phyloP scores from a whole-genome alignment of 352 stramenopile species.

The Phytophthora rubi region DNA sequence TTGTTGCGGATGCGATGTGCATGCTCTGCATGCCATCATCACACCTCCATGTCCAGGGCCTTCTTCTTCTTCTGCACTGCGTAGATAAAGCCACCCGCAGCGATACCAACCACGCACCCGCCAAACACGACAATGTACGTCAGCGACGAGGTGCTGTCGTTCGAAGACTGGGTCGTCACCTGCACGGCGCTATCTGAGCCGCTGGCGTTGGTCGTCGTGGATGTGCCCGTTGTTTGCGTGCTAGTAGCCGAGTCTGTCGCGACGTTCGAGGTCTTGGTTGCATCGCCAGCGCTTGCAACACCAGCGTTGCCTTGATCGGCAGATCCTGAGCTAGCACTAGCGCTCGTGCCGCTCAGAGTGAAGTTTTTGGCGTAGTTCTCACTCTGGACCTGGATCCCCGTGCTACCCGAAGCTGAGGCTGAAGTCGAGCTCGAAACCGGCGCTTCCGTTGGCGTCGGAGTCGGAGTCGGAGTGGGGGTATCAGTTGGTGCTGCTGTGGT shows the following conservation, averaged over 20 bases:
- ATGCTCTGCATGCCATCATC: too few relatives aligned
- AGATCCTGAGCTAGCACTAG: slow-evolving; percentile 28
- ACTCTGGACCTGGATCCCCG: slow-evolving; percentile 27
- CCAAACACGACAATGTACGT: slow-evolving; percentile 44
- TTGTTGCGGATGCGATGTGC: too few relatives aligned
- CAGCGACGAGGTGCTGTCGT: slow-evolving; percentile 31
- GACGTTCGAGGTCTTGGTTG: slow-evolving; percentile 15
- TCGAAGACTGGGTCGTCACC: slow-evolving; percentile 60
- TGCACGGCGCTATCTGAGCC: slow-evolving; percentile 31
- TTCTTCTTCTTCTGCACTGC: slow-evolving; percentile 63
- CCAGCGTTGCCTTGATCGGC: slow-evolving; percentile 23
- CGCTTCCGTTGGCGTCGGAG: slow-evolving; percentile 34
- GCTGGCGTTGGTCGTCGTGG: slow-evolving; percentile 23
- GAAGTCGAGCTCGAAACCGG: slow-evolving; percentile 23
- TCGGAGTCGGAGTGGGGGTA: slow-evolving; percentile 30
- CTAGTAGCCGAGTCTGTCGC: slow-evolving; percentile 11
- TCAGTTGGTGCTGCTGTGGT: slow-evolving; percentile 28
- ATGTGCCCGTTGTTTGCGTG: slow-evolving; percentile 29
- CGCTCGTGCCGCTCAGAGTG: slow-evolving; percentile 31
- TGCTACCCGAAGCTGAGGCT: slow-evolving; percentile 15
- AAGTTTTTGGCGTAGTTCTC: slow-evolving; percentile 38
- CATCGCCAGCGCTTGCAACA: slow-evolving; percentile 22
- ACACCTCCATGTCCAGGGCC: slow-evolving; percentile 44
- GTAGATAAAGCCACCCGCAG: slow-evolving; percentile 51
- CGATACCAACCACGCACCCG: slow-evolving; percentile 43